A percentile compares a stretch with the other conserved stretches of the same genome.
These are phyloP conservation scores for Paraphaeosphaeria minitans DNA, from an alignment of 2,329 filamentous ascomycete species.

Conservation along the genomic window DNA sequence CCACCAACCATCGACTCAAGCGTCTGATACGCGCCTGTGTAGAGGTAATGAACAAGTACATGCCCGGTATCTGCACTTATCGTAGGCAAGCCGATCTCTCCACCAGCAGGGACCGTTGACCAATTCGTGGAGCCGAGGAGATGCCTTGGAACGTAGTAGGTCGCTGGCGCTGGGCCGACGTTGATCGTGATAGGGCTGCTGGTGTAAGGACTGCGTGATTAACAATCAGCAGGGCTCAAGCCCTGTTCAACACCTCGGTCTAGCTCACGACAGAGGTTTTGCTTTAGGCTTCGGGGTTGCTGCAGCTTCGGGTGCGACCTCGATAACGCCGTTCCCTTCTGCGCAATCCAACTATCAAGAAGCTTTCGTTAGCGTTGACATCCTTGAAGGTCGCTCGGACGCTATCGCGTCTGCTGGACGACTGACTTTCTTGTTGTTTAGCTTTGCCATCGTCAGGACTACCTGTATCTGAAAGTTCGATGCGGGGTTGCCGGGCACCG, in stretches of 20 bases:
- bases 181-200: conserved; percentile 3
- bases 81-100: conserved; percentile 7
- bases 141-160: conserved; percentile 9
- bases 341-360: neutral
- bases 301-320: neutral
- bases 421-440: conserved; percentile 1
- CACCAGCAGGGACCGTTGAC: neutral
- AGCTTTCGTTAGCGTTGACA: conserved; percentile 6
- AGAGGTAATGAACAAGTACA: conserved; percentile 11
- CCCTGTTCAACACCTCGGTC: neutral
- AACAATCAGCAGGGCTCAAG: conserved; percentile 3
- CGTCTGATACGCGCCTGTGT: conserved; percentile 6
- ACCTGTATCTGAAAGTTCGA: conserved; percentile 3
- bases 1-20: neutral
- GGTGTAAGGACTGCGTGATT: conserved; percentile 6
- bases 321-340: neutral
- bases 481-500: neutral
- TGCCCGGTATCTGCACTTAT: conserved; percentile 4
- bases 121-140: conserved; percentile 3
- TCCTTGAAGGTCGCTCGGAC: conserved; percentile 1
- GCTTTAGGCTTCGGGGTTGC: neutral
- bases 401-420: conserved; percentile 1
- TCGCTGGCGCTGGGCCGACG: conserved; percentile 1
- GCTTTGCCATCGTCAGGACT: conserved; percentile 2
- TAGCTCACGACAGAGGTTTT: conserved; percentile 7